Percentiles rank a stretch among this genome's conserved stretches.
These are phyloP conservation scores for Cyberlindnera mississippiensis DNA, from an alignment of 805 yeast species.

Conservation along the genomic window DNA sequence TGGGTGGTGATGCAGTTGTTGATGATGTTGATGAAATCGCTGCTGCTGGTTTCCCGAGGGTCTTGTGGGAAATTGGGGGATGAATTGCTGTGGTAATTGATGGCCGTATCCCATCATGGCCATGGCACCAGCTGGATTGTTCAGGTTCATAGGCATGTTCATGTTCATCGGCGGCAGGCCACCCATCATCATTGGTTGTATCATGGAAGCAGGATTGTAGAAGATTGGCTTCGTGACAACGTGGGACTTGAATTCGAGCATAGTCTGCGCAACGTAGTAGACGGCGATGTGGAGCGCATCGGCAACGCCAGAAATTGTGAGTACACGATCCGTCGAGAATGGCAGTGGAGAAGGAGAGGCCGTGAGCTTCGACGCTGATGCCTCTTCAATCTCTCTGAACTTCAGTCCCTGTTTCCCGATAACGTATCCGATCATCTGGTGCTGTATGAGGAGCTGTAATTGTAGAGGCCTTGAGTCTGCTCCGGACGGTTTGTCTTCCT, in stretches of 20 bases:
- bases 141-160: background rate
- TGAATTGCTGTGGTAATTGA: constrained; percentile 8
- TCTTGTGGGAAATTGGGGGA: constrained; percentile 4
- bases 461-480: constrained; percentile 50
- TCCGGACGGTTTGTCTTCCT: constrained; percentile 58
- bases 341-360: constrained; percentile 74
- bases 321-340: constrained; percentile 70
- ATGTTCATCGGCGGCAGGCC: constrained; percentile 1
- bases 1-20: constrained; percentile 1
- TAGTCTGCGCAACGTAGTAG: constrained; percentile 67
- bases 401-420: constrained; percentile 75
- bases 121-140: no score
- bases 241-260: constrained; percentile 50
- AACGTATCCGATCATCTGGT: constrained; percentile 73
- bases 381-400: constrained; percentile 77
- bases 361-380: constrained; percentile 69
- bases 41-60: background rate
- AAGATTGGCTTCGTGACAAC: constrained; percentile 52
- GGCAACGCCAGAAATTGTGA: constrained; percentile 72
- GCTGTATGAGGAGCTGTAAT: constrained; percentile 66
- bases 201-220: constrained; percentile 45
- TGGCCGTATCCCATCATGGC: constrained; percentile 5
- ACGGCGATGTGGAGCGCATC: constrained; percentile 85
- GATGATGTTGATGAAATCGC: background rate
- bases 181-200: constrained; percentile 11